Evolutionary conservation across 2,329 filamentous ascomycete genomes (phyloP).

Genomic region (Aspergillus versicolor): DNA sequence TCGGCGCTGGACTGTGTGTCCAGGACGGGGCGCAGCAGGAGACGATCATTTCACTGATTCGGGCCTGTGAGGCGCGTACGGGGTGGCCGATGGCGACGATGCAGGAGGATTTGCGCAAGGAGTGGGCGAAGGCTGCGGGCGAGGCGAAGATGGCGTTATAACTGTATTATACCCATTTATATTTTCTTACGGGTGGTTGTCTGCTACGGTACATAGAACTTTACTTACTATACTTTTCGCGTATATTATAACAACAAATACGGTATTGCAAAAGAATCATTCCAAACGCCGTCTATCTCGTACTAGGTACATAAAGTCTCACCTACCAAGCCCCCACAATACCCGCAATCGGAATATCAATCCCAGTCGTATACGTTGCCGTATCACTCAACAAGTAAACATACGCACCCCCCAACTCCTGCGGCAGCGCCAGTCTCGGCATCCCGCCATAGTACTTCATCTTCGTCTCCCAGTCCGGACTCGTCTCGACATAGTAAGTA

Average conservation of each 20-base stretch:
- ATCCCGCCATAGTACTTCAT: slow-evolving; percentile 57
- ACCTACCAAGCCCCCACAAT: neutral
- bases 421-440: slow-evolving; percentile 52
- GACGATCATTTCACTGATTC: neutral
- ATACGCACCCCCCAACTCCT: slow-evolving; percentile 53
- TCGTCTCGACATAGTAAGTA: slow-evolving; percentile 51
- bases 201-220: too few relatives aligned
- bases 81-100: neutral
- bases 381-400: slow-evolving; percentile 49
- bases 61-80: neutral
- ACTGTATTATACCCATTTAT: too few relatives aligned
- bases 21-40: neutral
- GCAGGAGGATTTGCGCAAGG: neutral
- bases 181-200: too few relatives aligned
- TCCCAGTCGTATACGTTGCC: slow-evolving; percentile 51
- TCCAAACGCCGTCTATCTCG: too few relatives aligned
- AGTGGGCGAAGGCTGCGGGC: neutral
- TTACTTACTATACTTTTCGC: too few relatives aligned
- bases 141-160: too few relatives aligned
- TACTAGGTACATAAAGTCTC: neutral
- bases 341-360: slow-evolving; percentile 46
- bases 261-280: too few relatives aligned
- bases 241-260: neutral
- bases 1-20: neutral
- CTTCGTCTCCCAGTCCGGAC: slow-evolving; percentile 53